phyloP scores from a whole-genome alignment of 2,329 filamentous ascomycete genomes.

The Magnaporthales sp. region DNA sequence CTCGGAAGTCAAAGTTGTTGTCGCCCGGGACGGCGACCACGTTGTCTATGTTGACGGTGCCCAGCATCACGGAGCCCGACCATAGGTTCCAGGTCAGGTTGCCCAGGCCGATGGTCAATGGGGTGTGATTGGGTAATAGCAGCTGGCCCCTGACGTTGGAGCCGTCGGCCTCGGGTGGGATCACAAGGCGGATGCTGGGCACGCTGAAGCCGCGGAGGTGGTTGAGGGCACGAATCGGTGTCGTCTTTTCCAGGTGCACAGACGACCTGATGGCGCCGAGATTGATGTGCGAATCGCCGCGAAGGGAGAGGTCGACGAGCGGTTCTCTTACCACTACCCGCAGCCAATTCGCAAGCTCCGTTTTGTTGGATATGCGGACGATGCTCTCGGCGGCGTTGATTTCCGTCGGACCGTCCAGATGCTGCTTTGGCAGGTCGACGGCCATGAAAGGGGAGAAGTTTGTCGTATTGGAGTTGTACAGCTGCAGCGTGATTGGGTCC shows the following conservation, averaged over 20 bases:
- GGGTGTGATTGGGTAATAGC: slow-evolving; percentile 34
- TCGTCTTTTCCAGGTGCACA: slow-evolving; percentile 30
- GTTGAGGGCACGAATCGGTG: slow-evolving; percentile 28
- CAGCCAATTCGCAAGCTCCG: slow-evolving; percentile 30
- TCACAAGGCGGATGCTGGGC: slow-evolving; percentile 23
- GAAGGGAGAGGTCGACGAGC: slow-evolving; percentile 25
- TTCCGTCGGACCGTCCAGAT: slow-evolving; percentile 25
- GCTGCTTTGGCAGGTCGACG: slow-evolving; percentile 21
- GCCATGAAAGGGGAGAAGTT: slow-evolving; percentile 20
- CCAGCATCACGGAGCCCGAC: slow-evolving; percentile 29
- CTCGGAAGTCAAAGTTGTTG: slow-evolving; percentile 30
- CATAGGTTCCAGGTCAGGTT: slow-evolving; percentile 36
- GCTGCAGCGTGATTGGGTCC: slow-evolving; percentile 26
- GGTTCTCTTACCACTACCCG: slow-evolving; percentile 28
- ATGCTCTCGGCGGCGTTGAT: slow-evolving; percentile 25
- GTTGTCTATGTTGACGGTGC: slow-evolving; percentile 27
- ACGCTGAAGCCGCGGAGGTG: slow-evolving; percentile 29
- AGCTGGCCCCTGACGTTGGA: slow-evolving; percentile 33
- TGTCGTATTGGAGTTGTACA: slow-evolving; percentile 30
- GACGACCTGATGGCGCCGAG: slow-evolving; percentile 29
- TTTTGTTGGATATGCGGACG: slow-evolving; percentile 26
- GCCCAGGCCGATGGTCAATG: slow-evolving; percentile 33
- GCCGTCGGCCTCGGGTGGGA: slow-evolving; percentile 26
- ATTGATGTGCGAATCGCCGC: slow-evolving; percentile 26
- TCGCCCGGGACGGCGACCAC: slow-evolving; percentile 32